Base-by-base conservation (phyloP, 1,284 basidiomycete genomes). In the Trichosporon faecale region DNA sequence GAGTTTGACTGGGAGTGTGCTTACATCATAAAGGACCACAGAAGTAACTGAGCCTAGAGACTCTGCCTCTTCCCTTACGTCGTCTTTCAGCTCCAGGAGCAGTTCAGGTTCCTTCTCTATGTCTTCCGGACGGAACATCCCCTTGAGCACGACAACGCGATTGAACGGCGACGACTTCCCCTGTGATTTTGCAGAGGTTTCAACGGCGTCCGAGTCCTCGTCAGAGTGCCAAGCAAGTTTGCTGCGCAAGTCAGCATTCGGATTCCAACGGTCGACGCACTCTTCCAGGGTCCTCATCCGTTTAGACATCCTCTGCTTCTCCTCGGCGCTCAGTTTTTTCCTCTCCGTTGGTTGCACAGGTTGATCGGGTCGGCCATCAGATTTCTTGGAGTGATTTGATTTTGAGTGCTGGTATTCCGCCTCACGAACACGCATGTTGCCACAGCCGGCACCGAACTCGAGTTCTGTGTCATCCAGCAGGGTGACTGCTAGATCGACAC, bases 31-130 rank as follows among this genome's bases (percentile, higher is more conserved):
- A 35, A 99, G 83, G n/a, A 94, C 90, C 0, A 98, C 93, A 77
- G 94, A 98, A 0, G 95, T 99, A 1, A 99, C 96, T 74, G 93
- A 90, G n/a, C 97, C 97, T 12, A 99, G 83, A 0, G 88, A 88
- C 66, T 91, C 90, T 74, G 94, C 97, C 79, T 99, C 96, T 35
- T 77, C 76, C 2, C 73, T 69, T 12, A 72, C 74, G 35, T 75
- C 74, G 21, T 75, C 76, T 44, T 72, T 73, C 23, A 74, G 69
- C 64, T 75, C 76, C 11, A 99, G 87, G 12, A 98, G 85, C 23
- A 99, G 84, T 3, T 91, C 88, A 0, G 93, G 87, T 77, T 99
- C 96, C 76, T 93, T 89, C 44, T 94, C 91, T 0, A 99, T 87
- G 77, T 97, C 94, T 74, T 91, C 83, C 2, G 93, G 85, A 6